phyloP scores from a whole-genome alignment of 352 stramenopile species.

The Phytophthora foliorum region DNA sequence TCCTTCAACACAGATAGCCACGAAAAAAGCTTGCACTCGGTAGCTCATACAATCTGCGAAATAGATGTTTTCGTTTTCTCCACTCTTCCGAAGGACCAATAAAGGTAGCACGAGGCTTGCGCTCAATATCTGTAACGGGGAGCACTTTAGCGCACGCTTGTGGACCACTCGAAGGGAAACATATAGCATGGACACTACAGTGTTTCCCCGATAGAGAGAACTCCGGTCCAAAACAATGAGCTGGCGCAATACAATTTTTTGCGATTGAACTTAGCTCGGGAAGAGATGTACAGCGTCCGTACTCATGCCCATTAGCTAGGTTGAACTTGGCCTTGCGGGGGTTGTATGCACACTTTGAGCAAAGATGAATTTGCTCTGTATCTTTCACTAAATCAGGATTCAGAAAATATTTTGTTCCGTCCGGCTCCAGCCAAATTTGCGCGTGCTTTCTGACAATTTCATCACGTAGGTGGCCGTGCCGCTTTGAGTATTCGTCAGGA shows the following conservation, averaged over 20 bases:
- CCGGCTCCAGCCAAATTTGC: not conserved
- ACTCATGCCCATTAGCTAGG: not conserved
- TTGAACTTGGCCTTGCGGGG: not conserved
- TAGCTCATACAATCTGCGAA: slow-evolving; percentile 13
- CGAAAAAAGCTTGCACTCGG: slow-evolving; percentile 7
- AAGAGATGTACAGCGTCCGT: not conserved
- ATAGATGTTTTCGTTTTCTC: slow-evolving; percentile 2
- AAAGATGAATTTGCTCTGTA: not conserved
- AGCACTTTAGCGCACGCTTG: not conserved
- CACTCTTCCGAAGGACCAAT: slow-evolving; percentile 18
- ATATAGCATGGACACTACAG: slow-evolving; percentile 16
- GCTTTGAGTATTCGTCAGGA: not conserved
- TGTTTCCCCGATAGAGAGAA: slow-evolving; percentile 25
- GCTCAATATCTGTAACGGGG: not conserved
- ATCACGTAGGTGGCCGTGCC: not conserved
- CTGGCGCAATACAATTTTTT: not conserved
- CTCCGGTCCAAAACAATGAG: slow-evolving; percentile 16
- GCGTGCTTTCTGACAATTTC: not conserved
- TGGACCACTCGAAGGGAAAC: slow-evolving; percentile 22
- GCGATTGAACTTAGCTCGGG: not conserved
- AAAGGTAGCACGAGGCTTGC: slow-evolving; percentile 20
- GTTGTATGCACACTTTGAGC: not conserved
- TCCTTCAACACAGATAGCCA: slow-evolving; percentile 9
- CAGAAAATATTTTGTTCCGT: not conserved
- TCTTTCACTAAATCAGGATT: not conserved